Evolutionary conservation across 225 moss, liverwort and hornwort species (phyloP).

Genomic region (Bryoerythrophyllum caledonicum): DNA sequence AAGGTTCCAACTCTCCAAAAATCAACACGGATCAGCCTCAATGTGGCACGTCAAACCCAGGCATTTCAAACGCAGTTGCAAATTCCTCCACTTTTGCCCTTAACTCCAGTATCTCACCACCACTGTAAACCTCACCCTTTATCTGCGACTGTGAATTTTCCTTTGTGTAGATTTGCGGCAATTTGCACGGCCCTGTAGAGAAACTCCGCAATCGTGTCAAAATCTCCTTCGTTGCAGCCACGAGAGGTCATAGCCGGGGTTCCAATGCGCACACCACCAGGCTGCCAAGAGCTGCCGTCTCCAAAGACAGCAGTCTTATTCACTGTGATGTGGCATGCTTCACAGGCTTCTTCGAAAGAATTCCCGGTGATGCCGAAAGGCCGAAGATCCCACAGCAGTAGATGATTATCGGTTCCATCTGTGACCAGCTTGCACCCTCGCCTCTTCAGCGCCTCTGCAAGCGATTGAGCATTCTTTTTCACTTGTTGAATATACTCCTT

Average conservation of each 20-base stretch:
- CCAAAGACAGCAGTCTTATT: conserved; percentile 82
- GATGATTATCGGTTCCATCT: conserved; percentile 87
- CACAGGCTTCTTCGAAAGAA: conserved; percentile 77
- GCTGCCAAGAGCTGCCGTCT: conserved; percentile 72
- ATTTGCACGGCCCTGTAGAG: conserved; percentile 69
- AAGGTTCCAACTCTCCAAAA: not conserved
- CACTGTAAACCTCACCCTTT: conserved; percentile 51
- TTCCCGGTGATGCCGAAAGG: conserved; percentile 76
- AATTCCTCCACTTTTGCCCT: conserved; percentile 77
- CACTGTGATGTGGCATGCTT: conserved; percentile 83
- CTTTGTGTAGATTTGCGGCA: conserved; percentile 52
- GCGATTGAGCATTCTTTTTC: conserved; percentile 70
- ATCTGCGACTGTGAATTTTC: conserved; percentile 53
- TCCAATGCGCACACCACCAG: conserved; percentile 82
- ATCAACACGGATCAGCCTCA: too few species aligned
- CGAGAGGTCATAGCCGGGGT: conserved; percentile 53
- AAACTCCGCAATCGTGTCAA: conserved; percentile 62
- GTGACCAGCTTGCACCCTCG: conserved; percentile 87
- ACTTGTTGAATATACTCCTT: conserved; percentile 78
- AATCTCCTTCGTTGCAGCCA: conserved; percentile 29
- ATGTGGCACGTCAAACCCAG: conserved; percentile 71
- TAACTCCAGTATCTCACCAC: conserved; percentile 59
- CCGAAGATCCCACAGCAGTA: conserved; percentile 83
- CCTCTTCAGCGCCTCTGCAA: conserved; percentile 61
- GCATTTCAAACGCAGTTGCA: conserved; percentile 79